Conservation (phyloP, 805 yeast species). For the Candida cerambycidarum region DNA sequence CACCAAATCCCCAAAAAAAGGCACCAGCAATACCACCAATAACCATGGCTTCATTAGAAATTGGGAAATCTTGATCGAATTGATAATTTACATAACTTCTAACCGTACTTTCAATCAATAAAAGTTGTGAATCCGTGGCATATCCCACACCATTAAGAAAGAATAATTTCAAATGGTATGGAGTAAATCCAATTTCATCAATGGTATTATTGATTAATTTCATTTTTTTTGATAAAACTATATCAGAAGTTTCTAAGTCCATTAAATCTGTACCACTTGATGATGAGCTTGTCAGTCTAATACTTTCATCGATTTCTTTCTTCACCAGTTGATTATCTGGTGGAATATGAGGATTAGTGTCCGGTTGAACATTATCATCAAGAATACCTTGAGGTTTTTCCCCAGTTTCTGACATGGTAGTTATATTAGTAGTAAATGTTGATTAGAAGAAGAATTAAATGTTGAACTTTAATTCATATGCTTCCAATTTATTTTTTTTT, state of each 20-base stretch:
- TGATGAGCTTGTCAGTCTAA: slow-evolving; percentile 10
- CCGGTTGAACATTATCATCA: background rate
- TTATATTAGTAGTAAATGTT: background rate
- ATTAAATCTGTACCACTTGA: slow-evolving; percentile 19
- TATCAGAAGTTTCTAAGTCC: slow-evolving; percentile 29
- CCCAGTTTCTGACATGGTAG: slow-evolving; percentile 2
- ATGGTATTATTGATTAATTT: slow-evolving; percentile 51
- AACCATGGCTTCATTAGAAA: slow-evolving; percentile 27
- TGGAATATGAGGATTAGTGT: no score
- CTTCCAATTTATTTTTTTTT: background rate
- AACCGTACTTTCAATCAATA: slow-evolving; percentile 23
- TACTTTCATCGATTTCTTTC: slow-evolving; percentile 1
- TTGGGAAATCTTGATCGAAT: slow-evolving; percentile 25
- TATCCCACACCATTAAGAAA: slow-evolving; percentile 39
- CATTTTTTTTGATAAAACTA: slow-evolving; percentile 40
- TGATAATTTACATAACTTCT: slow-evolving; percentile 27
- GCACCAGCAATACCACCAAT: slow-evolving; percentile 53
- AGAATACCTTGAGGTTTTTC: background rate
- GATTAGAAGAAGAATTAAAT: background rate
- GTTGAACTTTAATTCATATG: slow-evolving; percentile 1
- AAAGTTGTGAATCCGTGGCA: slow-evolving; percentile 33
- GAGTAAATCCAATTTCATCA: slow-evolving; percentile 53
- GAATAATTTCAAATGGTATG: slow-evolving; percentile 34
- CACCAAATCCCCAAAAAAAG: slow-evolving; percentile 55
- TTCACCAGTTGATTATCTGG: background rate